Evolutionary conservation across 805 yeast species (phyloP).

Genomic region (Middelhovenomyces tepae): DNA sequence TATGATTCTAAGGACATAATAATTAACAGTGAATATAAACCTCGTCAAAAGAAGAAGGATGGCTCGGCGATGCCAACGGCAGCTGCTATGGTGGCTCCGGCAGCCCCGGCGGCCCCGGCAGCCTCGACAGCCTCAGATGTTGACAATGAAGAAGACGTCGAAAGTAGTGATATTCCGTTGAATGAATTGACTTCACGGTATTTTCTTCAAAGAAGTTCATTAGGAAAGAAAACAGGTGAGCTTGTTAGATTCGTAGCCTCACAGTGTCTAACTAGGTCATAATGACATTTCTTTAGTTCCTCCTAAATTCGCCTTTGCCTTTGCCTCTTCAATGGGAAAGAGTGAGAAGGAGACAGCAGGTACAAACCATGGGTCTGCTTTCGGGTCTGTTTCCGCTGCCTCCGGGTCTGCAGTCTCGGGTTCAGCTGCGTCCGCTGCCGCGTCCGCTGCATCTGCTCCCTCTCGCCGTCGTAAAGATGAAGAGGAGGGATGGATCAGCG

Average conservation of each 20-base stretch:
- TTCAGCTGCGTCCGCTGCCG: constrained; percentile 6
- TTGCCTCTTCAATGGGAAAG: too few relatives aligned
- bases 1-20: not conserved
- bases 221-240: too few relatives aligned
- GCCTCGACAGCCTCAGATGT: constrained; percentile 5
- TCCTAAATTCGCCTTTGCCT: constrained; percentile 13
- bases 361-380: constrained; percentile 5
- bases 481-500: constrained; percentile 20
- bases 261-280: not conserved
- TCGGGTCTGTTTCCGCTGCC: constrained; percentile 8
- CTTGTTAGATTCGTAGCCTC: too few relatives aligned
- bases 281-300: constrained; percentile 7
- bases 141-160: constrained; percentile 11
- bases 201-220: constrained; percentile 6
- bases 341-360: constrained; percentile 8
- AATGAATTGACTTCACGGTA: constrained; percentile 12
- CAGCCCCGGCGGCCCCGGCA: too few relatives aligned
- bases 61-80: constrained; percentile 9
- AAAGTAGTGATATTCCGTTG: constrained; percentile 9
- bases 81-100: constrained; percentile 6
- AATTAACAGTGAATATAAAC: constrained; percentile 5
- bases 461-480: constrained; percentile 8
- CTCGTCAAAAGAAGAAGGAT: constrained; percentile 7
- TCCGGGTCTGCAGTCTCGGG: constrained; percentile 6
- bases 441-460: constrained; percentile 1